These are phyloP conservation scores for Ceratocystiopsis sp. DNA, from an alignment of 2,329 filamentous ascomycete genomes.

Conservation along the genomic window DNA sequence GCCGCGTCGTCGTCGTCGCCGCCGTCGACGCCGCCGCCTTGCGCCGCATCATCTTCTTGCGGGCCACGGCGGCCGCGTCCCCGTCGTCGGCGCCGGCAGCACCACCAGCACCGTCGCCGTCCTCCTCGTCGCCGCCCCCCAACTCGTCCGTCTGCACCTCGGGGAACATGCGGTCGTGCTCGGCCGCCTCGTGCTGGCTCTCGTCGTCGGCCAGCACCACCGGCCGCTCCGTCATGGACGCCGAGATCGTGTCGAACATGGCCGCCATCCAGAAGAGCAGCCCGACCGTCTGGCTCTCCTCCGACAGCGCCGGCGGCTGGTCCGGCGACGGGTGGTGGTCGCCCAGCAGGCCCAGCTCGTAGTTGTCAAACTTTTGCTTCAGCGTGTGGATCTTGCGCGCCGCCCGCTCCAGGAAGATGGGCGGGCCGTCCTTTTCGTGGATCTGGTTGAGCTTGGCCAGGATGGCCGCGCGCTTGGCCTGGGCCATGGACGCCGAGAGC, in stretches of 20 bases:
- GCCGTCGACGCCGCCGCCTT: too few relatives aligned
- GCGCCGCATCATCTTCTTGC: too few relatives aligned
- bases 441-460: slow-evolving; percentile 7
- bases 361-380: slow-evolving; percentile 18
- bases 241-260: slow-evolving; percentile 41
- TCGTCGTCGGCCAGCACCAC: slow-evolving; percentile 23
- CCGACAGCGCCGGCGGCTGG: neutral
- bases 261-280: slow-evolving; percentile 40
- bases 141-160: slow-evolving; percentile 5
- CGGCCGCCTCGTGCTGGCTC: slow-evolving; percentile 19
- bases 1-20: neutral
- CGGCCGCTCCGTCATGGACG: slow-evolving; percentile 29
- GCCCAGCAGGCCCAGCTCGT: slow-evolving; percentile 4
- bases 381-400: slow-evolving; percentile 22
- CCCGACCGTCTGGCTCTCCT: slow-evolving; percentile 27
- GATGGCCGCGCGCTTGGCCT: slow-evolving; percentile 2
- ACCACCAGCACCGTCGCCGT: neutral
- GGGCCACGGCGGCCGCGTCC: too few relatives aligned
- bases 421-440: slow-evolving; percentile 14
- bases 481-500: neutral
- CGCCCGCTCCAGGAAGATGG: slow-evolving; percentile 20
- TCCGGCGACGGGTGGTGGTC: neutral
- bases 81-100: neutral
- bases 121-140: neutral
- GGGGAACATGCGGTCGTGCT: slow-evolving; percentile 5